Conservation (phyloP, 768 basidiomycete species). For the Phallus indusiatus region DNA sequence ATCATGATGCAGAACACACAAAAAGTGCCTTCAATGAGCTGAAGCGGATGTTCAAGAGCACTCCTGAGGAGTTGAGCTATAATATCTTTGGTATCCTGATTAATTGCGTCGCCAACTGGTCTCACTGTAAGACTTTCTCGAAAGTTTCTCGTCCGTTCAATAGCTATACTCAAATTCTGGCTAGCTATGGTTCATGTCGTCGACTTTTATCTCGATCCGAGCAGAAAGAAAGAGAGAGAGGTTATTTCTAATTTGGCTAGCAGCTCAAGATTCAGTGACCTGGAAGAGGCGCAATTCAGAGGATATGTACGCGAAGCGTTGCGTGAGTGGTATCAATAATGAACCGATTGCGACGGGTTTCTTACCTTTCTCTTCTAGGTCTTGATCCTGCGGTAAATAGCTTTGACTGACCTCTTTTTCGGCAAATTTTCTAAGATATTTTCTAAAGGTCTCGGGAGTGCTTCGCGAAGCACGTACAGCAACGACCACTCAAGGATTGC, state of each 20-base stretch:
- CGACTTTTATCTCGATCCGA: constrained; percentile 50
- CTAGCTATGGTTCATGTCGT: constrained; percentile 57
- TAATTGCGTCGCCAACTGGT: constrained; percentile 55
- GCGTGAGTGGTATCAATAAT: constrained; percentile 34
- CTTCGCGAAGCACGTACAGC: constrained; percentile 40
- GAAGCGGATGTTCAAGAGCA: constrained; percentile 46
- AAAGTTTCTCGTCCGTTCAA: neutral
- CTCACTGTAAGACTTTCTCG: constrained; percentile 38
- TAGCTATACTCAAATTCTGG: neutral
- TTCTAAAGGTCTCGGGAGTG: neutral
- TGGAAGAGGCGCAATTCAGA: constrained; percentile 31
- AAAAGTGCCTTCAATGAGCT: constrained; percentile 13
- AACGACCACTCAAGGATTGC: constrained; percentile 31
- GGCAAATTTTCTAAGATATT: constrained; percentile 13
- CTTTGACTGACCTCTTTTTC: constrained; percentile 46
- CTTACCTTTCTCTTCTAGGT: constrained; percentile 30
- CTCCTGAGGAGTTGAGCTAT: constrained; percentile 38
- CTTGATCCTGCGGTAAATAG: constrained; percentile 39
- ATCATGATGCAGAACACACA: constrained; percentile 10
- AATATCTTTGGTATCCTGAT: constrained; percentile 68
- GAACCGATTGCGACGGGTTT: neutral
- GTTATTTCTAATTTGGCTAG: constrained; percentile 18
- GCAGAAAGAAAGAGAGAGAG: constrained; percentile 26
- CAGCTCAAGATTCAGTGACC: constrained; percentile 22
- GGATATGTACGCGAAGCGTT: constrained; percentile 63